Evolutionary conservation across 495 filamentous ascomycete species (phyloP).

Genomic region (Podospora comata): DNA sequence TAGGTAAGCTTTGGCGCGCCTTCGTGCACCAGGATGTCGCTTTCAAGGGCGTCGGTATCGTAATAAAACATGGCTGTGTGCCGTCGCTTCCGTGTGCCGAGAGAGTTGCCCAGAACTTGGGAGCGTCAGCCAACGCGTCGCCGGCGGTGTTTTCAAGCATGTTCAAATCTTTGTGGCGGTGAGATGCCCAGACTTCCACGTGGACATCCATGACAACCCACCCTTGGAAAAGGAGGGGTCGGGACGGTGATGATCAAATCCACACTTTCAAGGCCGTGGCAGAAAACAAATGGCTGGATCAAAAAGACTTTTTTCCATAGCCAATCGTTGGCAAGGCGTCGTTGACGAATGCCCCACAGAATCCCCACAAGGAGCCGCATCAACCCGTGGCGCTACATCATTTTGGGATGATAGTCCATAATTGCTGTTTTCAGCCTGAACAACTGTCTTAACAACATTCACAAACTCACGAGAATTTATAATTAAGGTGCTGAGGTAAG

Average conservation of each 20-base stretch:
- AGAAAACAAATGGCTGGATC: background rate
- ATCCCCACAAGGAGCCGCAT: background rate
- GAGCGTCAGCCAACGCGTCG: background rate
- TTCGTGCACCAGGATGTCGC: conserved; percentile 9
- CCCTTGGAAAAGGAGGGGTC: background rate
- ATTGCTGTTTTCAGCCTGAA: background rate
- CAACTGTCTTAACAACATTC: background rate
- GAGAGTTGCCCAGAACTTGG: background rate
- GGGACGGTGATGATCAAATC: background rate
- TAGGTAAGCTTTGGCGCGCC: conserved; percentile 17
- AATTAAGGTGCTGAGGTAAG: background rate
- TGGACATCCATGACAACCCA: background rate
- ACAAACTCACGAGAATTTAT: background rate
- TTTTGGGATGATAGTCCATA: background rate
- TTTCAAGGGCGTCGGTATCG: conserved; percentile 3
- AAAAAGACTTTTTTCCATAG: background rate
- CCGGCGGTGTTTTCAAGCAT: background rate
- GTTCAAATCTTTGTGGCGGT: background rate
- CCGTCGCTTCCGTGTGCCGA: background rate
- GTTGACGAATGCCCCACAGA: background rate
- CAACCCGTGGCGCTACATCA: background rate
- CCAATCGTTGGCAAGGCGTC: background rate
- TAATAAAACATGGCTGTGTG: conserved; percentile 12
- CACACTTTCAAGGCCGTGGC: background rate
- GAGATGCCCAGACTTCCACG: background rate